phyloP scores from a whole-genome alignment of 345 rosid species.

The Mallotus nudiflorus region DNA sequence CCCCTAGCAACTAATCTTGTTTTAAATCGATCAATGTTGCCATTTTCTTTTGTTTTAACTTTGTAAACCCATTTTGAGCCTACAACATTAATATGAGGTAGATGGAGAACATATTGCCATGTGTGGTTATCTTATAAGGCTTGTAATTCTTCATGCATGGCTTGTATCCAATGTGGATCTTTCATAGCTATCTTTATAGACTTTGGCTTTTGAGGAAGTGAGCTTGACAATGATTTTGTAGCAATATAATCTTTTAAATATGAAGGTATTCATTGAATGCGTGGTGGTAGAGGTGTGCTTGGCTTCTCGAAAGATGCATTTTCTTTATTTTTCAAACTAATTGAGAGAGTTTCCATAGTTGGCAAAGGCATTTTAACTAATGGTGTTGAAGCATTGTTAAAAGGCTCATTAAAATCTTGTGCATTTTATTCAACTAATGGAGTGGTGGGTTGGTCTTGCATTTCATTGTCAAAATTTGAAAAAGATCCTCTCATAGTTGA shows the following conservation, averaged over 20 bases:
- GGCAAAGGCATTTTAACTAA: background rate
- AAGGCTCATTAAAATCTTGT: background rate
- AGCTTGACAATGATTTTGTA: background rate
- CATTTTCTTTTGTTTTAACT: background rate
- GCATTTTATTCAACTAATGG: background rate
- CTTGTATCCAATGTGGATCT: background rate
- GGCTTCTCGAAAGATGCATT: background rate
- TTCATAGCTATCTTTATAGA: background rate
- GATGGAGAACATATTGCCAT: background rate
- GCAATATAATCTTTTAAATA: background rate
- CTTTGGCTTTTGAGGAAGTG: background rate
- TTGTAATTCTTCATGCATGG: background rate
- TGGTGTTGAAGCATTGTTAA: background rate
- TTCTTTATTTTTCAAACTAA: background rate
- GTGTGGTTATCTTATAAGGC: background rate
- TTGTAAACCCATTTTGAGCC: background rate
- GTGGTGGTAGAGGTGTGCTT: slow-evolving; percentile 5
- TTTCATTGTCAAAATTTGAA: background rate
- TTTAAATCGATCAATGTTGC: background rate
- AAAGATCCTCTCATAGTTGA: background rate
- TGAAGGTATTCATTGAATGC: background rate
- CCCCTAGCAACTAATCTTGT: background rate
- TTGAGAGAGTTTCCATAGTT: no score
- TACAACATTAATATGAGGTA: background rate
- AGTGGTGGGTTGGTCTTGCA: background rate